A percentile compares a stretch with the other conserved stretches of the same genome.
These are phyloP conservation scores for Apium graveolens DNA, from an alignment of 129 eudicot species.

Conservation along the genomic window DNA sequence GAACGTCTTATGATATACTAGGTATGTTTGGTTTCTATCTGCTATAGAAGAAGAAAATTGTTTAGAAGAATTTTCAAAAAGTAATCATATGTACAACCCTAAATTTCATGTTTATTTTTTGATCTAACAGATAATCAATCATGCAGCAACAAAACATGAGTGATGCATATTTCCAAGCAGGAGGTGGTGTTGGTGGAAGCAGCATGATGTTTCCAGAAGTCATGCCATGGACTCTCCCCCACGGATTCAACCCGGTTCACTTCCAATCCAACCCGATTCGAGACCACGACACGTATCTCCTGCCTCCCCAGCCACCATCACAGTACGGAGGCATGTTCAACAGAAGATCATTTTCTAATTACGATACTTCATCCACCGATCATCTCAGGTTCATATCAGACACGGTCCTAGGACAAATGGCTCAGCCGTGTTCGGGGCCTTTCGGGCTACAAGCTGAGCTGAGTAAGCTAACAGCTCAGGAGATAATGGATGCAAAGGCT, in stretches of 20 bases:
- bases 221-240: conserved; percentile 58
- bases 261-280: conserved; percentile 32
- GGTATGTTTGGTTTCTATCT: background rate
- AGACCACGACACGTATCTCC: conserved; percentile 55
- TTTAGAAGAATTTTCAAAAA: background rate
- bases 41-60: too few species aligned
- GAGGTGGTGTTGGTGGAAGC: conserved; percentile 5
- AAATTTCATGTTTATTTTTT: background rate
- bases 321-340: conserved; percentile 54
- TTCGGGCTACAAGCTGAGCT: conserved; percentile 77
- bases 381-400: conserved; percentile 55
- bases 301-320: conserved; percentile 46
- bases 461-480: conserved; percentile 83
- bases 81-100: background rate
- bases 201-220: conserved; percentile 44
- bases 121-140: conserved; percentile 35
- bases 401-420: conserved; percentile 44
- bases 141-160: conserved; percentile 35
- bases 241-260: conserved; percentile 37
- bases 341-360: conserved; percentile 32
- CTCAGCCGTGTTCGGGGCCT: conserved; percentile 43
- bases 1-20: background rate
- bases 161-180: conserved; percentile 34
- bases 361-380: conserved; percentile 30
- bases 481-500: conserved; percentile 96